These are phyloP conservation scores for Backusella liffmaniae DNA, from an alignment of 192 early-diverging fungal species.

Conservation along the genomic window DNA sequence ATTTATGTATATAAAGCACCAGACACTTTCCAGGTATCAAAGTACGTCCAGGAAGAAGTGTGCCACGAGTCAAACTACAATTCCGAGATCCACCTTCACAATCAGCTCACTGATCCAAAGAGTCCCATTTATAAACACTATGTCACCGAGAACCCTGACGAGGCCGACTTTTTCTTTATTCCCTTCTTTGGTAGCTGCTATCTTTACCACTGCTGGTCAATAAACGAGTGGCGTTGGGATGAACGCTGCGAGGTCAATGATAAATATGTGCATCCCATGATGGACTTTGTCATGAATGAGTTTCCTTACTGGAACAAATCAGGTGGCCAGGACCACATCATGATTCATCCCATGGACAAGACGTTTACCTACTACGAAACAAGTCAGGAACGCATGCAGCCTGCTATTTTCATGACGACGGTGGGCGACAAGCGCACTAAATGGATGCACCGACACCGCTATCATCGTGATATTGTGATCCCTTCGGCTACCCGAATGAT, in stretches of 20 bases:
- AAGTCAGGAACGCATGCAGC: conserved; percentile 20
- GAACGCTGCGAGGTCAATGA: conserved; percentile 42
- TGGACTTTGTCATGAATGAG: conserved; percentile 41
- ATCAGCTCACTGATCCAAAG: conserved; percentile 32
- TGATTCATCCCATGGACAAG: conserved; percentile 47
- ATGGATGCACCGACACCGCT: conserved; percentile 24
- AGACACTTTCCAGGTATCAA: conserved; percentile 33
- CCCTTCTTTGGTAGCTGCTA: conserved; percentile 49
- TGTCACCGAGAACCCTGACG: conserved; percentile 46
- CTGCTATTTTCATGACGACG: conserved; percentile 44
- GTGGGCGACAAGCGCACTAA: conserved; percentile 44
- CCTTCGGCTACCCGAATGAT: conserved; percentile 39
- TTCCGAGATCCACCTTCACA: conserved; percentile 38
- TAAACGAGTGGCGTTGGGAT: conserved; percentile 29
- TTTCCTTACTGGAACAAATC: conserved; percentile 44
- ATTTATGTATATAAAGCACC: conserved; percentile 45
- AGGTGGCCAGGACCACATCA: conserved; percentile 39
- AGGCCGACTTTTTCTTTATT: conserved; percentile 47
- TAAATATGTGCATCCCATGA: conserved; percentile 42
- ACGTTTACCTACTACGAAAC: conserved; percentile 40
- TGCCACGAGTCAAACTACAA: conserved; percentile 43
- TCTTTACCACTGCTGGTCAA: conserved; percentile 43
- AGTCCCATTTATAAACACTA: conserved; percentile 38
- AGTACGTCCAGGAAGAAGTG: conserved; percentile 13
- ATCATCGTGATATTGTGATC: conserved; percentile 41